Percentiles rank a stretch among this genome's conserved stretches.
Evolutionary conservation across 2,329 filamentous ascomycete genomes (phyloP).

Genomic region (Sporothrix dimorphospora): DNA sequence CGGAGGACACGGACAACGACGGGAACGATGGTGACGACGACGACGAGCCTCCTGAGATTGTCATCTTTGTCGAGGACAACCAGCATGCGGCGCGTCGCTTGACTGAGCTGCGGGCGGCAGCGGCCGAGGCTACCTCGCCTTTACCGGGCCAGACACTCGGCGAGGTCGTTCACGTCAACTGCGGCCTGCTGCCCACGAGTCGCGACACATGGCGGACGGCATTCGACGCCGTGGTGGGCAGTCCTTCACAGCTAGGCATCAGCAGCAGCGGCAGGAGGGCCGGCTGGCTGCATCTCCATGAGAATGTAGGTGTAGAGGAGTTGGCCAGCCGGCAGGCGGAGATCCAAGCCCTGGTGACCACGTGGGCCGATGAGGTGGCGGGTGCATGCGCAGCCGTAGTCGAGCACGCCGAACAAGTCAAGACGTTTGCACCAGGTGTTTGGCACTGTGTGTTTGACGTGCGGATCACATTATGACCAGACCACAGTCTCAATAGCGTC

Average conservation of each 20-base stretch:
- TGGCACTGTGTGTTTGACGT: conserved; percentile 74
- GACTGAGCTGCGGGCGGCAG: conserved; percentile 43
- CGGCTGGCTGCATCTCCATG: conserved; percentile 67
- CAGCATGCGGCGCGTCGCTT: conserved; percentile 52
- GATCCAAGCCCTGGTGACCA: conserved; percentile 52
- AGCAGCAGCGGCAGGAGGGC: background rate
- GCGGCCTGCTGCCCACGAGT: conserved; percentile 65
- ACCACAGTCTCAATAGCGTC: too few relatives aligned
- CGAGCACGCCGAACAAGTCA: conserved; percentile 66
- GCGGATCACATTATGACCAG: conserved; percentile 42
- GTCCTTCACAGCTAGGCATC: background rate
- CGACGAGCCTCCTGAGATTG: conserved; percentile 48
- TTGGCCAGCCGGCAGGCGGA: conserved; percentile 52
- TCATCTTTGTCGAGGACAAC: conserved; percentile 74
- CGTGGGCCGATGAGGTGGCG: conserved; percentile 37
- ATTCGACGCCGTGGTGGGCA: conserved; percentile 41
- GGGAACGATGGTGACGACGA: background rate
- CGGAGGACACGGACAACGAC: background rate
- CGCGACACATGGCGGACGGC: conserved; percentile 57
- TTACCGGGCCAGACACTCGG: conserved; percentile 22
- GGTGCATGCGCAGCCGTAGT: conserved; percentile 38
- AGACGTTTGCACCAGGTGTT: conserved; percentile 70
- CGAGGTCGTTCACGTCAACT: conserved; percentile 63
- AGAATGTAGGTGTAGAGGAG: conserved; percentile 63
- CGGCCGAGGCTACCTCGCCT: conserved; percentile 33